phyloP scores from a whole-genome alignment of 345 rosid species.

The Ceriops zippeliana region DNA sequence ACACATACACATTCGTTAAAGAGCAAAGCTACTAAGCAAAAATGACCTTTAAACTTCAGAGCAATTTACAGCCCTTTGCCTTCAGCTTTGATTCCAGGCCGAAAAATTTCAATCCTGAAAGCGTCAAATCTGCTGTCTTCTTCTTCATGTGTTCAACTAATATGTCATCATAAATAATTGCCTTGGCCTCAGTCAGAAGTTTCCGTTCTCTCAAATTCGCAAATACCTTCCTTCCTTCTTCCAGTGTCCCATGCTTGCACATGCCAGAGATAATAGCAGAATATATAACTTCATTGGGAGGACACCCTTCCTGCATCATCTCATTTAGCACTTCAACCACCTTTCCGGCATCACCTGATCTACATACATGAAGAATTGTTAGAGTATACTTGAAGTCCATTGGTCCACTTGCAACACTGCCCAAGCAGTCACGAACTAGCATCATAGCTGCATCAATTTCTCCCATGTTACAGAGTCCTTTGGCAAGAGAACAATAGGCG shows the following conservation, averaged over 20 bases:
- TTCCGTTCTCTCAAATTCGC: conserved; percentile 46
- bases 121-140: conserved; percentile 77
- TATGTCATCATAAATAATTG: conserved; percentile 72
- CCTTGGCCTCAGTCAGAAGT: conserved; percentile 57
- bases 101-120: conserved; percentile 72
- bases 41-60: conserved; percentile 21
- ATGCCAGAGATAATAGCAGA: conserved; percentile 70
- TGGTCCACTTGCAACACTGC: conserved; percentile 62
- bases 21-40: too few species aligned
- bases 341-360: conserved; percentile 45
- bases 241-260: conserved; percentile 70
- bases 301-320: conserved; percentile 63
- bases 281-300: conserved; percentile 51
- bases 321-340: conserved; percentile 70
- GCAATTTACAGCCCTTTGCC: conserved; percentile 59
- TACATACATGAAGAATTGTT: conserved; percentile 55
- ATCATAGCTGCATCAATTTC: conserved; percentile 81
- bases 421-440: conserved; percentile 83
- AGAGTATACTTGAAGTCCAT: conserved; percentile 73
- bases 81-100: conserved; percentile 85
- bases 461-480: conserved; percentile 68
- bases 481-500: conserved; percentile 65
- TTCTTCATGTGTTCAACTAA: conserved; percentile 72
- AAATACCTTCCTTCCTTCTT: conserved; percentile 72
- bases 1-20: too few species aligned